Conservation (phyloP, 352 stramenopile species). For the Globisporangium uncinulatum region DNA sequence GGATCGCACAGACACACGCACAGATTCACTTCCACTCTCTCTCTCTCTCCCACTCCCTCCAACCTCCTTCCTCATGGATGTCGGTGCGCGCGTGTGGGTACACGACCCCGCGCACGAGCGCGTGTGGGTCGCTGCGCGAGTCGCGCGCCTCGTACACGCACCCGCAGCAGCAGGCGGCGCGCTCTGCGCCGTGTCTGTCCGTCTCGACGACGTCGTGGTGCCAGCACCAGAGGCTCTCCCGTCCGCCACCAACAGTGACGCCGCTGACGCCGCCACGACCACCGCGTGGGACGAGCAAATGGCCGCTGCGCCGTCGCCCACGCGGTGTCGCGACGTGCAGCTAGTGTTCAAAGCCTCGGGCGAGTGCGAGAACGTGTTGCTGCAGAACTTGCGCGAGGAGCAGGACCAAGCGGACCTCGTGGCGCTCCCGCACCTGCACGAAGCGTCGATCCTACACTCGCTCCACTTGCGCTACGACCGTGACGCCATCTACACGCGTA, state of each 20-base stretch:
- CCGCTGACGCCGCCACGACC: not conserved
- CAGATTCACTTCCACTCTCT: no score
- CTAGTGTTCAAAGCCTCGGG: conserved; percentile 31
- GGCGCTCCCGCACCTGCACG: conserved; percentile 89
- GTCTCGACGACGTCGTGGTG: not conserved
- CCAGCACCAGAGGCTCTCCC: not conserved
- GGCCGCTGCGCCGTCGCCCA: conserved; percentile 5
- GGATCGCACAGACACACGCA: no score
- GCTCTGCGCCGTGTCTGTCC: conserved; percentile 1
- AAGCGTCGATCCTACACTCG: conserved; percentile 92
- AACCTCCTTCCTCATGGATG: conserved; percentile 42
- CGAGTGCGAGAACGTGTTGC: conserved; percentile 64
- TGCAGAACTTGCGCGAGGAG: conserved; percentile 56
- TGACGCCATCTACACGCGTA: conserved; percentile 93
- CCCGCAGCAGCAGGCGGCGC: not conserved
- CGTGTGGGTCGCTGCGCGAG: conserved; percentile 57
- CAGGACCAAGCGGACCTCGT: conserved; percentile 74
- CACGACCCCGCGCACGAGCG: conserved; percentile 36
- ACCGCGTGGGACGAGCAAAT: conserved; percentile 2
- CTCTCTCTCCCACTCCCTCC: not conserved
- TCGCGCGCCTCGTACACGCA: conserved; percentile 17
- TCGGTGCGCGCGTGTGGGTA: conserved; percentile 66
- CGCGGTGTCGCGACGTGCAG: conserved; percentile 23
- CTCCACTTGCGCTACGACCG: conserved; percentile 89
- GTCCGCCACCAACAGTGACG: not conserved